Evolutionary conservation across 352 stramenopile genomes (phyloP), one percentile per base, ranked within the genome.

Genomic region (Pythium dissotocum): DNA sequence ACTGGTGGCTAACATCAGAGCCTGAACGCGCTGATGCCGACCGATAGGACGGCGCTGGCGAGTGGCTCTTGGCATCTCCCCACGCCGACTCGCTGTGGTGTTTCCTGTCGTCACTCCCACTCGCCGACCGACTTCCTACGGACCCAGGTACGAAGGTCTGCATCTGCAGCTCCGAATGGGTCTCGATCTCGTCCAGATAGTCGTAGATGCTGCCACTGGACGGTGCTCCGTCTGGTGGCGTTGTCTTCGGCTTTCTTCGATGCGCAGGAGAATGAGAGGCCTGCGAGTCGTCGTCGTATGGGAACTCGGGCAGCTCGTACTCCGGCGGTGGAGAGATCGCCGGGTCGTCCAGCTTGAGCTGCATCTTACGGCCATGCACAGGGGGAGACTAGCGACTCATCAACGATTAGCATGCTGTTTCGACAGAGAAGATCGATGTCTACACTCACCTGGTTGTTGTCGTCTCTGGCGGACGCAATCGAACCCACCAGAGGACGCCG

Each of bases 131-230:
- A 28, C 54, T 65, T 6, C 63, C 33, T 6, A 72, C 48, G 4
- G 70, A 76, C 1, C 54, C 53, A 9, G 58, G 59, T 1, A 55
- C 63, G 28, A 75, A 61, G 1, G 61, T 69, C 1, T 88, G 79
- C 36, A 90, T 68, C 32, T 90, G 83, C 2, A 70, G 48, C 32
- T 87, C 70, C 2, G 73, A 87, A 62, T 91, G 76, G 16, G 77
- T 88, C 67, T 94, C 86, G 32, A 94, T 58, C 5, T 83, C 73
- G 52, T 94, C 86, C 26, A 94, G 63, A 68, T 91, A 94, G 63
- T 91, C 86, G 59, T 94, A 94, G 59, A 94, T 91, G 58, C 78
- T 89, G 51, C 60, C 72, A 14, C 30, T 75, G 48, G 40, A 49
- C 16, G 40, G 40, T 8, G 40, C 40, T 6, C 67, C 42, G 33